phyloP scores from a whole-genome alignment of 176 grass and related monocot species.

The Otatea glauca region DNA sequence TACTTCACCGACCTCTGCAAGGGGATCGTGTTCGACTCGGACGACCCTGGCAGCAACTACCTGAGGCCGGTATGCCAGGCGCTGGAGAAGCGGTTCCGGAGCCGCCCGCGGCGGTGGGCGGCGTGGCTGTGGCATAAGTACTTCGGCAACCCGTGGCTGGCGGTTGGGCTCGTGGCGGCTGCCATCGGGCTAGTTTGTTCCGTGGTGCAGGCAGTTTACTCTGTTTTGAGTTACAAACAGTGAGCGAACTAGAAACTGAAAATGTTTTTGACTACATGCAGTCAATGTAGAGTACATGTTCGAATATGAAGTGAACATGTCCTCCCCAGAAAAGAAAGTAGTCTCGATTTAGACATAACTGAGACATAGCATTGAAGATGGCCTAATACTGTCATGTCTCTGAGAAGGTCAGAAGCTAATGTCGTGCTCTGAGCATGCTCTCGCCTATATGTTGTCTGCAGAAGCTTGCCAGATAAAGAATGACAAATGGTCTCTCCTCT shows the following conservation, averaged over 20 bases:
- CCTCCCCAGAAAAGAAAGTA: too few relatives aligned
- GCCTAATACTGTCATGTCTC: too few relatives aligned
- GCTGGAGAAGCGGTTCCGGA: background rate
- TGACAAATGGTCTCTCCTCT: too few relatives aligned
- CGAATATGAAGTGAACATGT: background rate
- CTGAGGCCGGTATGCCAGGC: background rate
- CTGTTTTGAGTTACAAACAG: background rate
- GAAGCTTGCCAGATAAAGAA: too few relatives aligned
- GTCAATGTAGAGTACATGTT: background rate
- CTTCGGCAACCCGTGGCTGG: slow-evolving; percentile 18
- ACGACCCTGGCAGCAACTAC: background rate
- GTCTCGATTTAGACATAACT: too few relatives aligned
- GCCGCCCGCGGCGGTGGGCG: background rate
- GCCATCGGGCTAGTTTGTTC: background rate
- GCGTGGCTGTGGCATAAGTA: background rate
- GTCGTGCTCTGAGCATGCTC: too few relatives aligned
- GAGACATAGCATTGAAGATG: too few relatives aligned
- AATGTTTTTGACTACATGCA: background rate
- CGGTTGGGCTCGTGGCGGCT: background rate
- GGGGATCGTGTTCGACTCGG: background rate
- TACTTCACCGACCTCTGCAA: slow-evolving; percentile 39
- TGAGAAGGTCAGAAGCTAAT: too few relatives aligned
- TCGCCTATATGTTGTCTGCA: too few relatives aligned
- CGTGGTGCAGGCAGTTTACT: background rate
- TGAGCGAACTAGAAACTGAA: background rate